Evolutionary conservation across 78 protist species (phyloP).

Genomic region (Isochrysis galbana): DNA sequence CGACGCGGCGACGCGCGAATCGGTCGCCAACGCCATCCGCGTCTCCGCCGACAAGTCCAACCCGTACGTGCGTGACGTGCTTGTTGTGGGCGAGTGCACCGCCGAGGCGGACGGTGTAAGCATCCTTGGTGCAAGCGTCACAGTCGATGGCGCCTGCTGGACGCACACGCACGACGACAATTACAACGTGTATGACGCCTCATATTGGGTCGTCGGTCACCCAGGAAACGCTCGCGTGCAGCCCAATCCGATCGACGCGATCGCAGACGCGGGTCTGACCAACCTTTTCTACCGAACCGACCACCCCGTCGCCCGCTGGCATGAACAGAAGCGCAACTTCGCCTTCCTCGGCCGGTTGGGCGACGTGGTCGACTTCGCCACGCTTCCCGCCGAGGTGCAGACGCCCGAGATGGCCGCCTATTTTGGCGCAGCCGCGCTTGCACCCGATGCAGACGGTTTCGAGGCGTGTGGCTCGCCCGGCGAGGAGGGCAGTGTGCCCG

Average conservation of each 20-base stretch:
- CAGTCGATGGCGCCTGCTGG: background rate
- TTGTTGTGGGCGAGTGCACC: background rate
- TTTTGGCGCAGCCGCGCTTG: background rate
- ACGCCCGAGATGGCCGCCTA: background rate
- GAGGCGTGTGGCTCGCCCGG: constrained; percentile 26
- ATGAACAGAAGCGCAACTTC: background rate
- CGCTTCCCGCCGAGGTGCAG: background rate
- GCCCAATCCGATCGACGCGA: background rate
- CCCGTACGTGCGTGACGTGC: background rate
- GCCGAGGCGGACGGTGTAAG: background rate
- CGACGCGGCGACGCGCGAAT: background rate
- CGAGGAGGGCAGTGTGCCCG: background rate
- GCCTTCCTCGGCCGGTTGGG: background rate
- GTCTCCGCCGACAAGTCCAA: background rate
- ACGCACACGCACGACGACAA: background rate
- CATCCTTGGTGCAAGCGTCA: background rate
- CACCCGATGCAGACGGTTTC: background rate
- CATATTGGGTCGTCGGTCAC: background rate
- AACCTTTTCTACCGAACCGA: too few species aligned
- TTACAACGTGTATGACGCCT: background rate
- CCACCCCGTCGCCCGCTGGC: too few species aligned
- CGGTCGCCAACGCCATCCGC: background rate
- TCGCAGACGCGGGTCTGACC: too few species aligned
- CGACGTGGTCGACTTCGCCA: background rate
- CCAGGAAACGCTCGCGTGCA: background rate